Conservation (phyloP, 352 stramenopile genomes). For the Pythium phragmitis region DNA sequence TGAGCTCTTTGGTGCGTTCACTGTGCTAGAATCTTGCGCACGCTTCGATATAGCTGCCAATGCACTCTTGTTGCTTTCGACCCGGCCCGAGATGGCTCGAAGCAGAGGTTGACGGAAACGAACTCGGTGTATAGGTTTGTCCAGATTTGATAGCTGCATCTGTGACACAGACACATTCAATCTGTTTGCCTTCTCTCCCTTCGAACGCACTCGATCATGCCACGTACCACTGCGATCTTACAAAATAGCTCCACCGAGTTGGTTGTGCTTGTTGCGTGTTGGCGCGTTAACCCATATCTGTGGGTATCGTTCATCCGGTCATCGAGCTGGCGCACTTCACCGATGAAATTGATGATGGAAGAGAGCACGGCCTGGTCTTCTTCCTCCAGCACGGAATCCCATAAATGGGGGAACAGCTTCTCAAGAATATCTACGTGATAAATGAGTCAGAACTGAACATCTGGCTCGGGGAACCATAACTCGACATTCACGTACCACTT, state of each 20-base stretch:
- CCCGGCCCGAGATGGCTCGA: constrained; percentile 26
- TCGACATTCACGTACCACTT: constrained; percentile 2
- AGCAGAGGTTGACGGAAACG: constrained; percentile 51
- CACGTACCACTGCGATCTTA: constrained; percentile 24
- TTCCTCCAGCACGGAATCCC: constrained; percentile 18
- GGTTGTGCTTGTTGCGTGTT: constrained; percentile 22
- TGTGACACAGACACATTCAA: constrained; percentile 3
- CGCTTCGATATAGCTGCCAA: background rate
- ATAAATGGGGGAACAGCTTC: constrained; percentile 14
- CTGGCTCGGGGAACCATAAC: background rate
- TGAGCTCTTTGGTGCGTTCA: background rate
- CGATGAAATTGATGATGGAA: constrained; percentile 18
- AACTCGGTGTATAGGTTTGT: constrained; percentile 58
- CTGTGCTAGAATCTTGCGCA: background rate
- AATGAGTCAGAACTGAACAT: background rate
- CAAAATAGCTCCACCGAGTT: constrained; percentile 22
- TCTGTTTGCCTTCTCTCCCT: background rate
- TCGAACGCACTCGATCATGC: background rate
- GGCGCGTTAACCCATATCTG: background rate
- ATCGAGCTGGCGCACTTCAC: constrained; percentile 13
- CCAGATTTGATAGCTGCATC: constrained; percentile 48
- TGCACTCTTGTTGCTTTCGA: constrained; percentile 19
- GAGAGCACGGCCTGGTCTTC: constrained; percentile 8
- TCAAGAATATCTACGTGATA: constrained; percentile 19
- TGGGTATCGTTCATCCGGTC: background rate